These are phyloP conservation scores for Dactylellina drechsleri DNA, from an alignment of 2,329 filamentous ascomycete genomes.

Conservation along the genomic window DNA sequence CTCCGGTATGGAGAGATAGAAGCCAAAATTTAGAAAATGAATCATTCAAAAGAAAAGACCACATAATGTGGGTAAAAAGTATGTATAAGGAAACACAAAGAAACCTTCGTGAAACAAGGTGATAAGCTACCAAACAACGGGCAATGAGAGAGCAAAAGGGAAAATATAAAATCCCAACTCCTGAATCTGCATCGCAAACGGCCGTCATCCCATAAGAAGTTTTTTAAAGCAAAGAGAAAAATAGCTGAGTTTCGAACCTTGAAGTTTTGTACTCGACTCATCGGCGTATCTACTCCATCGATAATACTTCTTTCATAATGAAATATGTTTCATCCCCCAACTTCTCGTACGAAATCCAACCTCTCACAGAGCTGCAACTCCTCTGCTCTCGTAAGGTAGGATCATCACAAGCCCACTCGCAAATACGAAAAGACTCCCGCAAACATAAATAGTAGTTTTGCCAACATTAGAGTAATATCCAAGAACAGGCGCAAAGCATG, in stretches of 20 bases:
- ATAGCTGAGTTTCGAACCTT: neutral
- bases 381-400: slow-evolving; percentile 78
- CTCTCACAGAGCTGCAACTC: slow-evolving; percentile 69
- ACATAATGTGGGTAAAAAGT: too few relatives aligned
- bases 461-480: slow-evolving; percentile 60
- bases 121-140: too few relatives aligned
- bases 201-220: too few relatives aligned
- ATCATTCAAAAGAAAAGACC: too few relatives aligned
- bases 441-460: slow-evolving; percentile 71
- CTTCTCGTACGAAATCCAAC: neutral
- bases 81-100: too few relatives aligned
- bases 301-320: neutral
- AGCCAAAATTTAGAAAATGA: too few relatives aligned
- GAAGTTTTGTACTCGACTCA: neutral
- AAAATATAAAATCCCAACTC: too few relatives aligned
- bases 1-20: too few relatives aligned
- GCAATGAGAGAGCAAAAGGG: too few relatives aligned
- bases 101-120: too few relatives aligned
- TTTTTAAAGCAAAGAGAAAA: neutral
- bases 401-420: slow-evolving; percentile 74
- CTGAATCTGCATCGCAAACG: too few relatives aligned
- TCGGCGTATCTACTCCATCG: neutral
- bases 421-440: slow-evolving; percentile 77
- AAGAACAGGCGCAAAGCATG: slow-evolving; percentile 75
- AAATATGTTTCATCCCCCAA: neutral